Base-by-base conservation (phyloP, 805 yeast genomes). In the Candida takata region DNA sequence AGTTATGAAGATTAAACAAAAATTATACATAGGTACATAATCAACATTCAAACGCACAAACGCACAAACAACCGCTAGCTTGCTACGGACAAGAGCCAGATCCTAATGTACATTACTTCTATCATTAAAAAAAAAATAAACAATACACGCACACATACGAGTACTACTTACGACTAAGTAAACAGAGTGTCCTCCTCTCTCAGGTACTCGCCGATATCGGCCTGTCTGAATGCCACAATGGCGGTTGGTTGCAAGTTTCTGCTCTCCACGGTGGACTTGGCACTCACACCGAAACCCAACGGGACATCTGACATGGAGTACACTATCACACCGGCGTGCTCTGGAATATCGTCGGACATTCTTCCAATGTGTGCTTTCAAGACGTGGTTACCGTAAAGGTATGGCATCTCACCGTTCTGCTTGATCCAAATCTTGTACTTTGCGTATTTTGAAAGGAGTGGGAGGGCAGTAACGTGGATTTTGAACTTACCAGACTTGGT, bases 371-470 rank as follows among this genome's bases (percentile, higher is more conserved):
- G 98, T 5, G 98, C 98, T 58, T 92, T 92, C 49, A 92, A 69
- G 19, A 90, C 90, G 59, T 92, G 95, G 65, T 92, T 92, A 25
- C 98, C 98, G 52, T 92, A 92, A 46, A 92, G 64, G 58, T 82
- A 92, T 11, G 98, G 97, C 98, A 92, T 92, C 62, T 92, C 98
- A 51, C 98, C 98, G 56, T 92, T 92, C 34, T 77, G 79, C 61
- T 92, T 92, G 62, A 92, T 85, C 98, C 98, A 92, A 27, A 92
- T 69, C 64, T 90, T 92, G 65, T 80, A 87, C 59, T 84, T 84
- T 33, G 98, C 97, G 57, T 81, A 79, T 50, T 84, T 81, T 3
- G 95, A 81, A 38, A 92, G 64, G 43, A 84, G 73, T 31, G 84
- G 79, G 44, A 92, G 70, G 4, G 96, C 72, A n/a, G 98, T 92